Base-by-base conservation (phyloP, 768 basidiomycete genomes). In the Chalciporus sphaerocephalus region DNA sequence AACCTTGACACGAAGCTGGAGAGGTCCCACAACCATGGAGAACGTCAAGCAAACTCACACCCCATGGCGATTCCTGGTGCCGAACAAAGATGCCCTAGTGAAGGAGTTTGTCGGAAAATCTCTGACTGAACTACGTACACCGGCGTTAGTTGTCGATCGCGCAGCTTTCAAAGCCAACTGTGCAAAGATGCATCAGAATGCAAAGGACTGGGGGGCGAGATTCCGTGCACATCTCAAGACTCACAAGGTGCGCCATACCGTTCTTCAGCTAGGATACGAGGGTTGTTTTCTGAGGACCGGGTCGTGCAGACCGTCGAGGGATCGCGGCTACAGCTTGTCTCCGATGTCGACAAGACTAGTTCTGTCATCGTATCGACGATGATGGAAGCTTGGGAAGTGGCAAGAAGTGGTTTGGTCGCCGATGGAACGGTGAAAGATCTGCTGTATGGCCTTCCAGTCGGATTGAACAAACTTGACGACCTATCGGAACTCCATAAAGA, bases 211-310 rank as follows among this genome's bases (percentile, higher is more conserved):
- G 76, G 82, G 81, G 2, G 81, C 86, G 13, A 70, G 58, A 8
- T 92, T 93, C 63, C 73, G 91, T 38, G 87, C 83, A 4, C 92
- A 93, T 64, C 74, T 93, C 42, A 94, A 93, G 68, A 87, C 85
- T 0, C 86, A 89, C 61, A 89, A 89, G 74, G 85, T 82, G 59
- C 21, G 57, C 28, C 27, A 35, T 11, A 23, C n/a, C n/a, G n/a
- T 21, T 12, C 15, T 12, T 40, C n/a, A 10, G 12, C n/a, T 18
- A 11, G 25, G 21, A 25, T 39, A 25, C 36, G 39, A 7, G 25
- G 20, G 18, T 50, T 40, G 13, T 11, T 25, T n/a, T 36, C 54
- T 41, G 38, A 55, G 23, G 48, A 23, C 49, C n/a, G n/a, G n/a
- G n/a, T 35, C 37, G 46, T 52, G 17, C 36, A 87, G 87, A 92